Evolutionary conservation across 768 basidiomycete genomes (phyloP).

Genomic region (Boletus pseudopeckii): DNA sequence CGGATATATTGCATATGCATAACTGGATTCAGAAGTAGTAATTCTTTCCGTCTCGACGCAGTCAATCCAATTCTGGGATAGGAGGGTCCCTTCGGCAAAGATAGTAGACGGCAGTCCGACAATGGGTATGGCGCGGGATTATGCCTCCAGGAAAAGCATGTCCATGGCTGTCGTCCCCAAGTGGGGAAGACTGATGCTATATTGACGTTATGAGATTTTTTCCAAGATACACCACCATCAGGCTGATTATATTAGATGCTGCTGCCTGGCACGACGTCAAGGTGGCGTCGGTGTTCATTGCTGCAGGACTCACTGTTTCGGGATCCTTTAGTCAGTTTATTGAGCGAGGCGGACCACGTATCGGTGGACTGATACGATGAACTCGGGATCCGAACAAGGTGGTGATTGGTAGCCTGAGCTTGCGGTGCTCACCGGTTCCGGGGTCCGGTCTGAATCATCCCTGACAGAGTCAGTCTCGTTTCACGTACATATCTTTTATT

Average conservation of each 20-base stretch:
- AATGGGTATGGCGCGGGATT: too few species aligned
- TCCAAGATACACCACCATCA: too few species aligned
- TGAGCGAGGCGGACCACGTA: not conserved
- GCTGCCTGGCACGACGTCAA: too few species aligned
- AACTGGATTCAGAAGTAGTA: too few species aligned
- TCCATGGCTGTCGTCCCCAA: too few species aligned
- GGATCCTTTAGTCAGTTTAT: too few species aligned
- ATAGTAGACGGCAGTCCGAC: too few species aligned
- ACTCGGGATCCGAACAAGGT: not conserved
- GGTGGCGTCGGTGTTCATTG: too few species aligned
- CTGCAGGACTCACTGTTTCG: not conserved
- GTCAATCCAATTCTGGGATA: not conserved
- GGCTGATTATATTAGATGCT: too few species aligned
- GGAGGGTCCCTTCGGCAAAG: not conserved
- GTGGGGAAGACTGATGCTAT: too few species aligned
- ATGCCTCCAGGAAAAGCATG: too few species aligned
- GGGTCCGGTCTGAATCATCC: not conserved
- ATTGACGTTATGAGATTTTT: too few species aligned
- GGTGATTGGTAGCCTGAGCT: not conserved
- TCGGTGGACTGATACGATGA: not conserved
- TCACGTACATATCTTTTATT: not conserved
- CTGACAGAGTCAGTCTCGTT: not conserved
- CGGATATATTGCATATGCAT: not conserved
- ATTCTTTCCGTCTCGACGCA: not conserved
- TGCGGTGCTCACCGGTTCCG: constrained; percentile 10